These are phyloP conservation scores for Candida tammaniensis DNA, from an alignment of 805 yeast genomes.

Conservation along the genomic window DNA sequence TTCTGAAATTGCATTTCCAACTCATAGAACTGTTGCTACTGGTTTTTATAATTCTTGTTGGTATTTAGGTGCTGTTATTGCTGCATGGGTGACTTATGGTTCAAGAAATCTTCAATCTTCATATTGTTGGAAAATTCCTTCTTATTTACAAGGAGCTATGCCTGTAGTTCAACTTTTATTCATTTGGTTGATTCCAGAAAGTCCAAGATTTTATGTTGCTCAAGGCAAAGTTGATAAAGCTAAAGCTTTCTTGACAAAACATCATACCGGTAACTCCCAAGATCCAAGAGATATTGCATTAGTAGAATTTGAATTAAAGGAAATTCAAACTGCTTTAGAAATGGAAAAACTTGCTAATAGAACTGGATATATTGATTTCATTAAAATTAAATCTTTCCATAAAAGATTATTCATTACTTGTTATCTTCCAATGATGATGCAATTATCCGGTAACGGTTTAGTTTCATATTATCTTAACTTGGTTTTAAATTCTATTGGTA, in stretches of 20 bases:
- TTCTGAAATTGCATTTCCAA: conserved; percentile 49
- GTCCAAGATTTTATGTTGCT: conserved; percentile 43
- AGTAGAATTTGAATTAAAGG: conserved; percentile 13
- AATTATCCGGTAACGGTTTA: conserved; percentile 47
- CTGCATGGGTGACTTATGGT: conserved; percentile 35
- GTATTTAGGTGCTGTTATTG: conserved; percentile 50
- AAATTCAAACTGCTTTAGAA: conserved; percentile 11
- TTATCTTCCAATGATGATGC: conserved; percentile 9
- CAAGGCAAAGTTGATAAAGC: conserved; percentile 40
- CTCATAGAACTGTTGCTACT: conserved; percentile 37
- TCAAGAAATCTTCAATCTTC: conserved; percentile 16
- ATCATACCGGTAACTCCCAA: conserved; percentile 43
- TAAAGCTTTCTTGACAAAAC: conserved; percentile 30
- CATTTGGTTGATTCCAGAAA: conserved; percentile 43
- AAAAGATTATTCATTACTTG: conserved; percentile 11
- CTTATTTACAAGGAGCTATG: conserved; percentile 45
- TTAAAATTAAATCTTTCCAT: conserved; percentile 9
- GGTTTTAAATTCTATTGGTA: conserved; percentile 51
- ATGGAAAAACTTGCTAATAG: conserved; percentile 9
- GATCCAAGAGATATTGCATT: conserved; percentile 14
- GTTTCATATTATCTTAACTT: conserved; percentile 48
- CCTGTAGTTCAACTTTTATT: conserved; percentile 40
- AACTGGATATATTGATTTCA: conserved; percentile 11
- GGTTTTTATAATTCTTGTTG: conserved; percentile 48
- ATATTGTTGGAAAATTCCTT: conserved; percentile 55